Percentiles rank a stretch among this genome's conserved stretches.
Conservation (phyloP, 2,329 filamentous ascomycete genomes). For the Paraphaeosphaeria minitans region DNA sequence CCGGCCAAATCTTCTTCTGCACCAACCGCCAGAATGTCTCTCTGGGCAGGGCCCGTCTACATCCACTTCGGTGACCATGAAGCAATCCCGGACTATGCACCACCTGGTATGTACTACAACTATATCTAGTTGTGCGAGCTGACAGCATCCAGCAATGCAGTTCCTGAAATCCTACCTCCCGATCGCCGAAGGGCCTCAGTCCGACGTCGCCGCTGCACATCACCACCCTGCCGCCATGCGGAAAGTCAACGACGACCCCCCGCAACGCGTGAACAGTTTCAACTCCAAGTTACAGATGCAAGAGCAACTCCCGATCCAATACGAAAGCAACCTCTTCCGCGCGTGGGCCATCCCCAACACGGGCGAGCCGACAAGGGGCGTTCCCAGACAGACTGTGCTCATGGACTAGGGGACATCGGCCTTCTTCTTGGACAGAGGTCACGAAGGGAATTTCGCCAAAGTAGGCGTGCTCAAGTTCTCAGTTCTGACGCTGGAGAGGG, state of each 20-base stretch:
- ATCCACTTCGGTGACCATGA: constrained; percentile 5
- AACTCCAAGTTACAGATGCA: neutral
- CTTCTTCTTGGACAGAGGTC: neutral
- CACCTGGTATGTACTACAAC: neutral
- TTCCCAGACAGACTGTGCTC: constrained; percentile 3
- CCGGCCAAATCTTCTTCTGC: no score
- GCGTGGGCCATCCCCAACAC: constrained; percentile 1
- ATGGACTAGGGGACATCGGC: constrained; percentile 8
- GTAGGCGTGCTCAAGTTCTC: constrained; percentile 1
- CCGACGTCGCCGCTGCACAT: neutral
- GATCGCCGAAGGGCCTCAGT: constrained; percentile 1
- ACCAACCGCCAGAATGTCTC: neutral
- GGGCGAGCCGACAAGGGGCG: neutral
- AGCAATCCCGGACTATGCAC: constrained; percentile 8
- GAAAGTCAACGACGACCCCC: neutral
- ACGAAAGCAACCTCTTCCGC: constrained; percentile 1
- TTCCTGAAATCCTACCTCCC: constrained; percentile 12
- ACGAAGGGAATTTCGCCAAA: neutral
- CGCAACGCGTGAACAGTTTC: neutral
- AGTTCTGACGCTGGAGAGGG: neutral
- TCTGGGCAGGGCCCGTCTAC: neutral
- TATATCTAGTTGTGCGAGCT: neutral
- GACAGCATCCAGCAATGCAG: constrained; percentile 3
- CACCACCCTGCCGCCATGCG: constrained; percentile 3
- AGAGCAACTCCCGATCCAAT: neutral